Evolutionary conservation across 169 alveolate genomes (phyloP).

Genomic region (Plasmodium berghei): DNA sequence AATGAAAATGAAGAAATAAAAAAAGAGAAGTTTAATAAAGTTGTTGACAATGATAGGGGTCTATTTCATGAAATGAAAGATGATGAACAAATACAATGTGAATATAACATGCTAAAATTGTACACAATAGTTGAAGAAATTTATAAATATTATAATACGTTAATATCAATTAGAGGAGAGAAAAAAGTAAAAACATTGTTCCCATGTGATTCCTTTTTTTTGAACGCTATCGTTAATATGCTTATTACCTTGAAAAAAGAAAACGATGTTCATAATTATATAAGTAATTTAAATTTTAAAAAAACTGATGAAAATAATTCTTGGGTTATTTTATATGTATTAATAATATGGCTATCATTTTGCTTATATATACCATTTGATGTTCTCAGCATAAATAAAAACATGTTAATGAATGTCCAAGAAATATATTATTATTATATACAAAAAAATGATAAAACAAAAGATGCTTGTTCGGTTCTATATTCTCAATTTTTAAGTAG

Average conservation of each 20-base stretch:
- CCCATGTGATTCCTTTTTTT: conserved; percentile 44
- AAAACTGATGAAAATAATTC: conserved; percentile 51
- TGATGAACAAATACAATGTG: neutral
- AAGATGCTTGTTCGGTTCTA: conserved; percentile 62
- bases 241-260: conserved; percentile 38
- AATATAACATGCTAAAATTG: conserved; percentile 6
- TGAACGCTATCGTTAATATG: conserved; percentile 22
- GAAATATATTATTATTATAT: conserved; percentile 69
- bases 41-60: neutral
- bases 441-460: conserved; percentile 53
- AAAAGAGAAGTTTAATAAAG: neutral
- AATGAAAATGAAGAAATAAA: neutral
- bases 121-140: conserved; percentile 44
- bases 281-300: conserved; percentile 11
- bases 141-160: conserved; percentile 59
- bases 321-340: conserved; percentile 43
- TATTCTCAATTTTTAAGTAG: conserved; percentile 61
- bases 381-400: neutral
- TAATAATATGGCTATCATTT: conserved; percentile 60
- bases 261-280: conserved; percentile 7
- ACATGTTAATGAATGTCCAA: conserved; percentile 21
- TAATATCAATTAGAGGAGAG: conserved; percentile 65
- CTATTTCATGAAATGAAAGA: neutral
- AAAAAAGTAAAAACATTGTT: conserved; percentile 57
- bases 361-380: conserved; percentile 60